A percentile compares a stretch with the other conserved stretches of the same genome.
Evolutionary conservation across 176 grass and related monocot genomes (phyloP).

Genomic region (Chrysopogon serrulatus): DNA sequence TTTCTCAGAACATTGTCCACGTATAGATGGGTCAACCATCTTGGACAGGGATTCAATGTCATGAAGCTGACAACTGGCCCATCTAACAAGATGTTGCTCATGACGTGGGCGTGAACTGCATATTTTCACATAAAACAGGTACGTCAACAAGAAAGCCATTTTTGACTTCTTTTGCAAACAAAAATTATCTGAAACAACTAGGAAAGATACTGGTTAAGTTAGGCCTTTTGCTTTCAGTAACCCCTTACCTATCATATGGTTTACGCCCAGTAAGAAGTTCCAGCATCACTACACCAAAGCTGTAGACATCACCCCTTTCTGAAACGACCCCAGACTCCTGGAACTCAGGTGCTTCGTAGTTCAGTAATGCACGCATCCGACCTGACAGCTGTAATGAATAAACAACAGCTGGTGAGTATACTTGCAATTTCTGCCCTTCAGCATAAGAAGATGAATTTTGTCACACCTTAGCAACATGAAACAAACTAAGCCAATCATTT

Average conservation of each 20-base stretch:
- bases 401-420: conserved; percentile 17
- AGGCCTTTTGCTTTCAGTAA: not conserved
- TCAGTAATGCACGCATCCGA: conserved; percentile 57
- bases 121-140: conserved; percentile 9
- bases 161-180: not conserved
- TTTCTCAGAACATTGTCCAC: conserved; percentile 75
- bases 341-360: conserved; percentile 78
- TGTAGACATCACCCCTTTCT: conserved; percentile 80
- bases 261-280: conserved; percentile 95
- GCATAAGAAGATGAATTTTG: conserved; percentile 7
- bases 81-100: conserved; percentile 95
- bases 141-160: not conserved
- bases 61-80: conserved; percentile 87
- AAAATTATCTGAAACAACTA: not conserved
- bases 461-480: conserved; percentile 1
- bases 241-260: conserved; percentile 74
- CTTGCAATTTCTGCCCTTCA: not conserved
- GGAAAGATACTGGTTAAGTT: not conserved
- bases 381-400: conserved; percentile 64
- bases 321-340: conserved; percentile 54
- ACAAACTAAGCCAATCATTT: not conserved
- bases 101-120: conserved; percentile 69
- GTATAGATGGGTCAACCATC: conserved; percentile 83
- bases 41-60: conserved; percentile 79
- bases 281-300: conserved; percentile 98